These are phyloP conservation scores for Pythium oligandrum DNA, from an alignment of 352 stramenopile genomes.

Conservation along the genomic window DNA sequence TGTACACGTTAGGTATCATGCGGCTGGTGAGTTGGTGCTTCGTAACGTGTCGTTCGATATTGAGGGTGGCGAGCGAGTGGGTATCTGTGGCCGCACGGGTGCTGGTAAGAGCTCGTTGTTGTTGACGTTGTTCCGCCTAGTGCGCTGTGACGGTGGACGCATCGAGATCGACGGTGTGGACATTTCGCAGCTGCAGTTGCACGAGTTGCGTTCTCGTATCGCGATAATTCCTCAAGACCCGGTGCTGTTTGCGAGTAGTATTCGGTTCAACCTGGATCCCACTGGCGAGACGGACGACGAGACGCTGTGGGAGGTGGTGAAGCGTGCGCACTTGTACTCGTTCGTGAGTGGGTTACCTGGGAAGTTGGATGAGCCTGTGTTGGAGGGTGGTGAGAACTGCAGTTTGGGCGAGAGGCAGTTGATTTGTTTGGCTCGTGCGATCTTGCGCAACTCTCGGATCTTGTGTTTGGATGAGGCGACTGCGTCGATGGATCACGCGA, in stretches of 20 bases:
- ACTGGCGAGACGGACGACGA: conserved; percentile 67
- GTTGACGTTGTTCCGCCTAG: conserved; percentile 63
- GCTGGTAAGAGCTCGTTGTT: conserved; percentile 69
- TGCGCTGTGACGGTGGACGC: conserved; percentile 48
- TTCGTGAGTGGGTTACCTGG: conserved; percentile 33
- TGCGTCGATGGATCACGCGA: conserved; percentile 67
- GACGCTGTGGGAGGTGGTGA: conserved; percentile 86
- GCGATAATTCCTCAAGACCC: conserved; percentile 82
- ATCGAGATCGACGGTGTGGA: conserved; percentile 93
- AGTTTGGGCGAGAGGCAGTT: conserved; percentile 83
- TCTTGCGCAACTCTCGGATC: conserved; percentile 75
- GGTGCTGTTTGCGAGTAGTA: conserved; percentile 57
- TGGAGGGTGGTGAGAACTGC: conserved; percentile 81
- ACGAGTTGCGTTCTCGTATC: conserved; percentile 55
- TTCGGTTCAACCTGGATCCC: conserved; percentile 80
- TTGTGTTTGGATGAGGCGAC: conserved; percentile 83
- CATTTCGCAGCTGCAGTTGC: conserved; percentile 54
- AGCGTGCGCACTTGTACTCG: conserved; percentile 83
- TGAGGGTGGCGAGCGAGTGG: conserved; percentile 56
- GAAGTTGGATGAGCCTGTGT: conserved; percentile 46
- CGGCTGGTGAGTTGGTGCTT: conserved; percentile 35
- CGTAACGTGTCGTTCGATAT: conserved; percentile 61
- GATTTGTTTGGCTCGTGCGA: conserved; percentile 76
- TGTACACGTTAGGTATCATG: conserved; percentile 54
- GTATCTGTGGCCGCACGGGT: conserved; percentile 71